A percentile compares a stretch with the other conserved stretches of the same genome.
phyloP scores from a whole-genome alignment of 148 eudicot species.

The Nepenthes mirabilis region DNA sequence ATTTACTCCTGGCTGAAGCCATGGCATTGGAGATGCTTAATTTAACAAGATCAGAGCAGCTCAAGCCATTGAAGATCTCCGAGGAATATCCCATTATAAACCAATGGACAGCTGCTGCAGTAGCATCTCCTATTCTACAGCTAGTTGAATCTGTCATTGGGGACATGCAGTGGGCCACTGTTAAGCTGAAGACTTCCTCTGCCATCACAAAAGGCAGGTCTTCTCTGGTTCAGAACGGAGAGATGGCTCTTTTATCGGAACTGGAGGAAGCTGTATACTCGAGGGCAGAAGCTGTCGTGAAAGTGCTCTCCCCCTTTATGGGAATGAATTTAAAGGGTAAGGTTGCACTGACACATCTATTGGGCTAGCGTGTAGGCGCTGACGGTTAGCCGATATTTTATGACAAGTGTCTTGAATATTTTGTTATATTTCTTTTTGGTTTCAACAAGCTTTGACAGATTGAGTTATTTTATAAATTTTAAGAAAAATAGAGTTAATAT shows the following conservation, averaged over 20 bases:
- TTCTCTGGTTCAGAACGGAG: slow-evolving; percentile 13
- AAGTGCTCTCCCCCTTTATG: slow-evolving; percentile 34
- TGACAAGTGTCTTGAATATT: no score
- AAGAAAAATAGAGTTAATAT: no score
- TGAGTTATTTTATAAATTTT: no score
- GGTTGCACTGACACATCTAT: background rate
- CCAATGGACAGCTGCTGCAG: slow-evolving; percentile 18
- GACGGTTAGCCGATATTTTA: no score
- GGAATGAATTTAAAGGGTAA: slow-evolving; percentile 37
- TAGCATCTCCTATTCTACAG: slow-evolving; percentile 31
- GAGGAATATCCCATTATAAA: slow-evolving; percentile 28
- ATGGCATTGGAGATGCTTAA: slow-evolving; percentile 29
- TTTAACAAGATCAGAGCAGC: slow-evolving; percentile 22
- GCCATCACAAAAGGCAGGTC: slow-evolving; percentile 11
- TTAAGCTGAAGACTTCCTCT: slow-evolving; percentile 28
- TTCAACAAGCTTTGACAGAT: no score
- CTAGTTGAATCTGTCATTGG: slow-evolving; percentile 23
- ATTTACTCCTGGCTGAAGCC: slow-evolving; percentile 33
- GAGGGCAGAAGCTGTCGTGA: slow-evolving; percentile 36
- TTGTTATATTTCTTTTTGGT: no score
- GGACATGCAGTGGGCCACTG: slow-evolving; percentile 31
- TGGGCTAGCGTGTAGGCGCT: no score
- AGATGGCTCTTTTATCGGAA: slow-evolving; percentile 12
- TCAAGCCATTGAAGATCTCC: slow-evolving; percentile 5
- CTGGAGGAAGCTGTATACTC: slow-evolving; percentile 32